Base-by-base conservation (phyloP, 2,329 filamentous ascomycete genomes). In the Emergomyces pasteurianus region DNA sequence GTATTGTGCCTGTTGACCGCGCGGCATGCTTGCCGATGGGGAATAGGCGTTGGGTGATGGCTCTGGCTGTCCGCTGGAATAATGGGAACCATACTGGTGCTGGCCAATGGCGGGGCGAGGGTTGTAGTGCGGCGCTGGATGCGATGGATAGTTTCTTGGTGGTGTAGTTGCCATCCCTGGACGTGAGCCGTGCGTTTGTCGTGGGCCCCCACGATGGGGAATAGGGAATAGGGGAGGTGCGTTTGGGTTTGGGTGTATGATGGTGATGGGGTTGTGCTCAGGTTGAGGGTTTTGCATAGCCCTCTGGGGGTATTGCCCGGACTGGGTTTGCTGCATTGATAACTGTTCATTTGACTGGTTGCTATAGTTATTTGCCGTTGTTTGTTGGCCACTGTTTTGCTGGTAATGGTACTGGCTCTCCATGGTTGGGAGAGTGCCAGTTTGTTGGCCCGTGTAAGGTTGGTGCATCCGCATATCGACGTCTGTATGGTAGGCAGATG, bases 201-300 rank as follows among this genome's bases (percentile, higher is more conserved):
- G 60, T 60, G 64, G 61, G 53, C 61, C 63, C 18, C 63, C 63
- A 26, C 60, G 57, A 59, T 65, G 55, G 23, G 63, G 60, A 3
- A 53, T 56, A 21, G 64, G 64, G 49, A 65, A 65, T 26, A 64
- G 34, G 1, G 64, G 61, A 18, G 64, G 55, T 12, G 60, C 58
- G 42, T 63, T 62, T n/a, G 61, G 61, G 36, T 63, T 63, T 53
- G 50, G 55, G 36, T 63, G 62, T 55, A 64, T 61, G 28, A 63
- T 47, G 6, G 60, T 65, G 49, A 65, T 64, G n/a, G 49, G 28
- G 47, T 49, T 53, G 36, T 58, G 12, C 14, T 46, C 43, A 28
- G 55, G 55, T 43, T 23, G 40, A n/a, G 42, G 56, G 14, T 50
- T 31, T n/a, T 58, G 57, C 55, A 31, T 8, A 12, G 55, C 23